These are phyloP conservation scores for Candida dajiaensis DNA, from an alignment of 805 yeast genomes.

Conservation along the genomic window DNA sequence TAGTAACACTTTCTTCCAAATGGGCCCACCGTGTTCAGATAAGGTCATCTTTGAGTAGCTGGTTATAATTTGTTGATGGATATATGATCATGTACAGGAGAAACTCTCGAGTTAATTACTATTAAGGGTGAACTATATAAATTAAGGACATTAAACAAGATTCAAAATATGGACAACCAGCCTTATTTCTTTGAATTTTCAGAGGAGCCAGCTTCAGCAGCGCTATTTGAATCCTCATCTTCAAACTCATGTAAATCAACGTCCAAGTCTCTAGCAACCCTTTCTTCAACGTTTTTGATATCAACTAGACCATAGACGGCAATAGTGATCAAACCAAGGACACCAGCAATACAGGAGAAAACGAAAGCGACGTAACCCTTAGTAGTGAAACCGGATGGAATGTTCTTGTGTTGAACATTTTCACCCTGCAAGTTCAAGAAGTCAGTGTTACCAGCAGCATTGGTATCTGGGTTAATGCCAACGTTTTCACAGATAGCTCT, in stretches of 20 bases:
- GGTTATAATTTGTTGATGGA: no score
- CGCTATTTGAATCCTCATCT: constrained; percentile 1
- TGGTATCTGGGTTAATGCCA: constrained; percentile 56
- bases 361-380: constrained; percentile 92
- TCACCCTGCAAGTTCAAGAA: constrained; percentile 68
- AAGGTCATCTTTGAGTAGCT: background rate
- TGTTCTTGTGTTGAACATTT: constrained; percentile 54
- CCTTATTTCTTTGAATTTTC: background rate
- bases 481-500: constrained; percentile 51
- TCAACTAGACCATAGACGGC: constrained; percentile 84
- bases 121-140: background rate
- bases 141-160: background rate
- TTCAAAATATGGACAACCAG: background rate
- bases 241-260: constrained; percentile 12
- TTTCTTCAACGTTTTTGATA: constrained; percentile 58
- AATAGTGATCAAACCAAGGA: constrained; percentile 74
- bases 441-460: constrained; percentile 83
- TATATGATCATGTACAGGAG: no score
- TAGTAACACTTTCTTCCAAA: constrained; percentile 15
- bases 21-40: constrained; percentile 22
- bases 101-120: background rate
- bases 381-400: constrained; percentile 91
- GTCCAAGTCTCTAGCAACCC: constrained; percentile 34
- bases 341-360: constrained; percentile 82
- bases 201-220: constrained; percentile 3